Base-by-base conservation (phyloP, 2,329 filamentous ascomycete genomes). In the Pseudogymnoascus sp. region DNA sequence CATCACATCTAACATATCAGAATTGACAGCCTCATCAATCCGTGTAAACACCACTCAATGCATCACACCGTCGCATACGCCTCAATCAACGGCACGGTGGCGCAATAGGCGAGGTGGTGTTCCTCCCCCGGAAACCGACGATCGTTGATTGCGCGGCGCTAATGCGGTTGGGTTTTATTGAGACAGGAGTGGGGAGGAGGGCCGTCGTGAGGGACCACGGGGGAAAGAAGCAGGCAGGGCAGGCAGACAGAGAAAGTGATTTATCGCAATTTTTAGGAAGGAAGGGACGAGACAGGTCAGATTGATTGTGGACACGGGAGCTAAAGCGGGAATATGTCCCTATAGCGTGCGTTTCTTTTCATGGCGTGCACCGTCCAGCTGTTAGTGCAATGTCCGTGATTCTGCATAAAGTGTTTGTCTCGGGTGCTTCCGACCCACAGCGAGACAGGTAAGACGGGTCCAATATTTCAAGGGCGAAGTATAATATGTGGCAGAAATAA, bases 331-430 rank as follows among this genome's bases (percentile, higher is more conserved):
- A 30, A 18, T 52, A 30, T 30, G n/a, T n/a, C 23, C 45, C 45
- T 52, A 30, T 30, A 30, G 12, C 23, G 26, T 18, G 45, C 45
- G 15, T 30, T 52, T 30, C 23, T 52, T 30, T 30, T 52, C n/a
- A 7, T 30, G 23, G n/a, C 26, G 45, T 18, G 45, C 19, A 41
- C 38, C 19, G 37, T 39, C 37, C 18, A 21, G 18, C 3, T 18
- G 23, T 52, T 52, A 52, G 45, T 52, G 45, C n/a, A 52, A 13
- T 18, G 23, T 52, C 45, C 30, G 45, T 52, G 45, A n/a, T 52
- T 45, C 38, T 45, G 21, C 39, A 45, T 45, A 26, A 45, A 45
- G 21, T 9, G 7, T 23, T 13, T 52, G 45, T 52, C 45, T 30
- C 45, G 45, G 45, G 26, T 30, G 45, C 45, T 52, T 18, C 45